A percentile compares a stretch with the other conserved stretches of the same genome.
These are phyloP conservation scores for Cokeromyces recurvatus DNA, from an alignment of 371 early-diverging fungal genomes.

Conservation along the genomic window DNA sequence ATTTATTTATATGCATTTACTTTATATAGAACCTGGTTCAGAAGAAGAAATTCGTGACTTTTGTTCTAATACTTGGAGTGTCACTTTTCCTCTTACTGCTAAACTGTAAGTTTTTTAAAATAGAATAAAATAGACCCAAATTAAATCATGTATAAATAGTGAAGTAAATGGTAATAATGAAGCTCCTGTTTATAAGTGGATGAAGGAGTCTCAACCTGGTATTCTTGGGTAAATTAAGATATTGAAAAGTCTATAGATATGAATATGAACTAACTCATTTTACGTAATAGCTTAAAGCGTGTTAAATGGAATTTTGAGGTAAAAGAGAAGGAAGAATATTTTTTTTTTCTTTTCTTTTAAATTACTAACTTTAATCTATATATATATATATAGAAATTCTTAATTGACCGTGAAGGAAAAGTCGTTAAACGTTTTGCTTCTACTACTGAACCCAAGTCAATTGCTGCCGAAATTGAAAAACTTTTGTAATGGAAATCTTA, in stretches of 20 bases:
- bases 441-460: conserved; percentile 41
- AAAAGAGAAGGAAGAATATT: too few species aligned
- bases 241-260: too few species aligned
- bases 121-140: conserved; percentile 5
- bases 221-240: conserved; percentile 32
- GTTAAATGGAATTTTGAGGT: conserved; percentile 74
- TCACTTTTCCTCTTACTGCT: conserved; percentile 81
- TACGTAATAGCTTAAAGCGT: conserved; percentile 47
- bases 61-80: conserved; percentile 66
- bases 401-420: conserved; percentile 61
- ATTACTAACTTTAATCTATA: not conserved
- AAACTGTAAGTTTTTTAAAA: conserved; percentile 50
- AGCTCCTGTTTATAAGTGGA: conserved; percentile 64
- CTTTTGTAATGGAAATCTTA: conserved; percentile 30
- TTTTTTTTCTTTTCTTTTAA: too few species aligned
- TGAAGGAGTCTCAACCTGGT: conserved; percentile 59
- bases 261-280: too few species aligned
- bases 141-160: conserved; percentile 13
- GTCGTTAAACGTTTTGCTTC: conserved; percentile 58
- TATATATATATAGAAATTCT: conserved; percentile 55
- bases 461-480: conserved; percentile 46
- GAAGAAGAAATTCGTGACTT: conserved; percentile 61
- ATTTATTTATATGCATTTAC: too few species aligned
- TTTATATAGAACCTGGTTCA: conserved; percentile 39
- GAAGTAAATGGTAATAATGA: conserved; percentile 74